Conservation (phyloP, 2,329 filamentous ascomycete genomes). For the Mycosphaerella arachidis region DNA sequence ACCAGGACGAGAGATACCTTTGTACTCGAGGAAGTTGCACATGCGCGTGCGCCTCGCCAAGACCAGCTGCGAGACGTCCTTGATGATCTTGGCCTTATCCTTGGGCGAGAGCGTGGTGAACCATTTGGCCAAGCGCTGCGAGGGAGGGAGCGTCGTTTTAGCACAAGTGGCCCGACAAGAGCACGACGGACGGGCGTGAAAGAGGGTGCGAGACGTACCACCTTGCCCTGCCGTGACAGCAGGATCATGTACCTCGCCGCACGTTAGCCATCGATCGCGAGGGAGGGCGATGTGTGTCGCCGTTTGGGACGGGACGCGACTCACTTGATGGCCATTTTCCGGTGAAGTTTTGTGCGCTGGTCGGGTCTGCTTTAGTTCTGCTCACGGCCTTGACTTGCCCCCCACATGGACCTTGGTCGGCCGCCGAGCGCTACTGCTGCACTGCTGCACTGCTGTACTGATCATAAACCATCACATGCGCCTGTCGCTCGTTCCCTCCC, state of each 20-base stretch:
- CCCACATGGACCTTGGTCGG: too few relatives aligned
- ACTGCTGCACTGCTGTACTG: background rate
- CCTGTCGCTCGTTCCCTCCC: background rate
- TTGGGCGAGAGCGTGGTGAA: conserved; percentile 96
- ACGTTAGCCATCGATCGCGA: conserved; percentile 14
- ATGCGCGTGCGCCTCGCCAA: conserved; percentile 93
- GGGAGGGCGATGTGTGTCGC: background rate
- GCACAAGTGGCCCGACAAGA: conserved; percentile 8
- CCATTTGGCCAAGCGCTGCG: conserved; percentile 95
- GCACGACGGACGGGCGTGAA: conserved; percentile 2
- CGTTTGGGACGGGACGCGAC: conserved; percentile 16
- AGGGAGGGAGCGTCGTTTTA: conserved; percentile 9
- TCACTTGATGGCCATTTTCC: conserved; percentile 54
- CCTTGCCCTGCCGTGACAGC: conserved; percentile 97
- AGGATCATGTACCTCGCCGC: conserved; percentile 83
- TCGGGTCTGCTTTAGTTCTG: background rate
- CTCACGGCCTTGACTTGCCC: too few relatives aligned
- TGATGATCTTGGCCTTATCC: conserved; percentile 99
- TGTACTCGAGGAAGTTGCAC: conserved; percentile 99
- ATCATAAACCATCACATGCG: background rate
- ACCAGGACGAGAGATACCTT: conserved; percentile 57
- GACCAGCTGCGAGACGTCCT: conserved; percentile 97
- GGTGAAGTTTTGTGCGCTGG: background rate
- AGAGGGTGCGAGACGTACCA: conserved; percentile 59
- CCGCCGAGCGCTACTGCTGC: background rate